These are phyloP conservation scores for Silene noctiflora DNA, from an alignment of 179 eudicot species.

Conservation along the genomic window DNA sequence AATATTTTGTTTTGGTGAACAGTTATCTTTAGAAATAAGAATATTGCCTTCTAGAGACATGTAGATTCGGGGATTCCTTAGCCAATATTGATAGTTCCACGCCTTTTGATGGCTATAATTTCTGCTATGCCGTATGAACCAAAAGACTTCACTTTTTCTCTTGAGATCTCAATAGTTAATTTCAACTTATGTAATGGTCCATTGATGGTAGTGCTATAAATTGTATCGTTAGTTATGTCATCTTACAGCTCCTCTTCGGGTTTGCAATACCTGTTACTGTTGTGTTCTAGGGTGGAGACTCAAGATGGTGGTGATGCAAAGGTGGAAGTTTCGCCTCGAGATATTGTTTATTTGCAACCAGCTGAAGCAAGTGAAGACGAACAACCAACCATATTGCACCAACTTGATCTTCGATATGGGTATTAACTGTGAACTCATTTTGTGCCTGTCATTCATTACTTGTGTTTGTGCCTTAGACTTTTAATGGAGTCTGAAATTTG, in stretches of 20 bases:
- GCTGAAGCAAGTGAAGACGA: slow-evolving; percentile 72
- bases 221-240: background rate
- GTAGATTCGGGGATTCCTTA: no score
- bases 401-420: slow-evolving; percentile 99
- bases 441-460: background rate
- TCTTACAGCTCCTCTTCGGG: background rate
- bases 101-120: no score
- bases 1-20: no score
- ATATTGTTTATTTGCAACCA: slow-evolving; percentile 78
- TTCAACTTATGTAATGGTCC: no score
- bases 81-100: no score
- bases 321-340: slow-evolving; percentile 95
- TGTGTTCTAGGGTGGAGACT: slow-evolving; percentile 76
- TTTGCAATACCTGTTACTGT: background rate
- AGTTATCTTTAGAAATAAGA: no score
- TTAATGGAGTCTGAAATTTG: slow-evolving; percentile 3
- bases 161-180: no score
- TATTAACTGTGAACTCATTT: slow-evolving; percentile 29
- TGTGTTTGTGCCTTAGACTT: background rate
- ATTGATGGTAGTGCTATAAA: background rate
- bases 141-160: no score
- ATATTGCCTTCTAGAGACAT: no score
- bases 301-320: slow-evolving; percentile 99
- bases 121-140: no score
- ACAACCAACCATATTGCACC: slow-evolving; percentile 65